Evolutionary conservation across 2,329 filamentous ascomycete genomes (phyloP).

Genomic region (Chaetomium sp.): DNA sequence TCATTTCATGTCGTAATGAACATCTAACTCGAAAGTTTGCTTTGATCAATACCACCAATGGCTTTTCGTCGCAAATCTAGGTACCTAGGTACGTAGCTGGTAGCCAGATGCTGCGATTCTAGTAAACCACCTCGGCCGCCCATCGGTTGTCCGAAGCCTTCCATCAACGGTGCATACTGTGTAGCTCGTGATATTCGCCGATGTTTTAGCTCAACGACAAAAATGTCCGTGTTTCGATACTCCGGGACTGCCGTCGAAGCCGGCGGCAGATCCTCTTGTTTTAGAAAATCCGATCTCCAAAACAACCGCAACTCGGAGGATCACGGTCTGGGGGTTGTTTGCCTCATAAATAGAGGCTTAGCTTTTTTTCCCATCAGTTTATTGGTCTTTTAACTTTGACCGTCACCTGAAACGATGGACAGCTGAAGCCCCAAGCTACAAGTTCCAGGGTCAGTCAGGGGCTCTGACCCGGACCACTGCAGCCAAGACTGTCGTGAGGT

Average conservation of each 20-base stretch:
- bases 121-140: too few species aligned
- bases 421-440: conserved; percentile 15
- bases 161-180: not conserved
- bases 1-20: too few species aligned
- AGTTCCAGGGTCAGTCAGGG: not conserved
- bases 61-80: too few species aligned
- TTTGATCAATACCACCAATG: too few species aligned
- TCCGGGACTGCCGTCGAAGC: not conserved
- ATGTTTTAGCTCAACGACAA: not conserved
- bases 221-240: not conserved
- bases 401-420: conserved; percentile 13
- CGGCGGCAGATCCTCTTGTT: not conserved
- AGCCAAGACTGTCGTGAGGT: conserved; percentile 16
- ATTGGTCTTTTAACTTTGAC: not conserved
- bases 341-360: conserved; percentile 8
- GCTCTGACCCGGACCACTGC: not conserved
- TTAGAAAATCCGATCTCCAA: conserved; percentile 16
- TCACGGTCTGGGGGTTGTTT: not conserved
- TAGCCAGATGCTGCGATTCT: too few species aligned
- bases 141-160: not conserved
- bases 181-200: not conserved
- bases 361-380: not conserved
- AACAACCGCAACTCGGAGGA: conserved; percentile 7
- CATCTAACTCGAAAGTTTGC: too few species aligned
- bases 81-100: too few species aligned